These are phyloP conservation scores for Hypoxylon lienhwacheense DNA, from an alignment of 495 filamentous ascomycete genomes.

Conservation along the genomic window DNA sequence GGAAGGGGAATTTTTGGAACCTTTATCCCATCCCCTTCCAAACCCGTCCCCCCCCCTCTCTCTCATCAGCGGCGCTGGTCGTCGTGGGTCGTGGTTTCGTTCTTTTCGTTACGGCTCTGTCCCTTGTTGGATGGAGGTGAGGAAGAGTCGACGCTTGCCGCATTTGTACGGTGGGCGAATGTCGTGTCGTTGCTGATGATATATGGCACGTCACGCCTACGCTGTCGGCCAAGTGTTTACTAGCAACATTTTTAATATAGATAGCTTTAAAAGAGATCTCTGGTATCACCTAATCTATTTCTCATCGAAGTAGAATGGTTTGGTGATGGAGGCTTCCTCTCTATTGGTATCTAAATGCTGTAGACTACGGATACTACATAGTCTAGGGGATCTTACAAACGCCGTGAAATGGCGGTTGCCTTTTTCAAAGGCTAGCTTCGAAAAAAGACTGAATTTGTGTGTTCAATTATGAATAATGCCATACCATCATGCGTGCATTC, in stretches of 20 bases:
- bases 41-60: too few species aligned
- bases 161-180: too few species aligned
- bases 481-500: too few species aligned
- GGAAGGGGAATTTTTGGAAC: slow-evolving; percentile 49
- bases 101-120: slow-evolving; percentile 15
- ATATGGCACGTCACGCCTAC: too few species aligned
- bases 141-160: slow-evolving; percentile 16
- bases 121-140: slow-evolving; percentile 18
- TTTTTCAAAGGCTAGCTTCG: slow-evolving; percentile 29
- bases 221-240: too few species aligned
- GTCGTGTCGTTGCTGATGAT: too few species aligned
- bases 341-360: slow-evolving; percentile 17
- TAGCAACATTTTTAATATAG: too few species aligned
- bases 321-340: slow-evolving; percentile 10
- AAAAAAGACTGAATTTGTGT: slow-evolving; percentile 21
- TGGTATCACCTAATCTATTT: not conserved
- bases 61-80: too few species aligned
- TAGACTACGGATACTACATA: slow-evolving; percentile 16
- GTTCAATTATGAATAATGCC: slow-evolving; percentile 21
- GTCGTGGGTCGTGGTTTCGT: not conserved
- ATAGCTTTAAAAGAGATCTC: too few species aligned
- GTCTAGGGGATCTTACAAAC: slow-evolving; percentile 32
- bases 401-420: slow-evolving; percentile 24
- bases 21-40: not conserved
- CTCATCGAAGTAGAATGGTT: not conserved